phyloP scores from a whole-genome alignment of 2,329 filamentous ascomycete genomes.

The Fusarium luffae region DNA sequence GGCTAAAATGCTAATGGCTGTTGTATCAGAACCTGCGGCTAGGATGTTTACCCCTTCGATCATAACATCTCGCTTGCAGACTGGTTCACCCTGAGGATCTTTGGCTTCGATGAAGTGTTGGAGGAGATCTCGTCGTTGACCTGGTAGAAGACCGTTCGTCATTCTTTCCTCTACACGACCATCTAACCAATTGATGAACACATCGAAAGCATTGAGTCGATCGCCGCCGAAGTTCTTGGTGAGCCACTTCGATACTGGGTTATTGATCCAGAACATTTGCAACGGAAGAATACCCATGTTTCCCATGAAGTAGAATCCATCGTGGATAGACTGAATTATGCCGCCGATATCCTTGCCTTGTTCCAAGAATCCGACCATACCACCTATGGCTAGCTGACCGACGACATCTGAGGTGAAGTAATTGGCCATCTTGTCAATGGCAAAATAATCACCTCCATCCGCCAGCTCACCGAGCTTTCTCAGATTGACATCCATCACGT shows the following conservation, averaged over 20 bases:
- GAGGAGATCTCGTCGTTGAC: constrained; percentile 14
- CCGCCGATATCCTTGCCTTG: constrained; percentile 16
- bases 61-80: constrained; percentile 15
- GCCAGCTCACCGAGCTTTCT: constrained; percentile 4
- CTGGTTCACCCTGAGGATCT: background rate
- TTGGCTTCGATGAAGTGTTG: constrained; percentile 26
- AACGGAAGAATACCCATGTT: constrained; percentile 25
- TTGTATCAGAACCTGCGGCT: constrained; percentile 26
- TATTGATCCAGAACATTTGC: constrained; percentile 29
- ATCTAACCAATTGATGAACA: constrained; percentile 18
- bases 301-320: constrained; percentile 26
- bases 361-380: constrained; percentile 23
- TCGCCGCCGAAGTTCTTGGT: constrained; percentile 1
- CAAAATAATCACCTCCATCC: background rate
- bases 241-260: constrained; percentile 2
- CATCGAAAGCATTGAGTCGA: constrained; percentile 17
- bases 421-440: constrained; percentile 13
- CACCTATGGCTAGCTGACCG: constrained; percentile 15
- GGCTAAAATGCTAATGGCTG: constrained; percentile 16
- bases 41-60: constrained; percentile 29
- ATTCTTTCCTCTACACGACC: constrained; percentile 14
- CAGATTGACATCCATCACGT: constrained; percentile 18
- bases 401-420: constrained; percentile 27
- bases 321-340: constrained; percentile 25
- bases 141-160: background rate